phyloP scores from a whole-genome alignment of 148 eudicot species.

The Bassia scoparia region DNA sequence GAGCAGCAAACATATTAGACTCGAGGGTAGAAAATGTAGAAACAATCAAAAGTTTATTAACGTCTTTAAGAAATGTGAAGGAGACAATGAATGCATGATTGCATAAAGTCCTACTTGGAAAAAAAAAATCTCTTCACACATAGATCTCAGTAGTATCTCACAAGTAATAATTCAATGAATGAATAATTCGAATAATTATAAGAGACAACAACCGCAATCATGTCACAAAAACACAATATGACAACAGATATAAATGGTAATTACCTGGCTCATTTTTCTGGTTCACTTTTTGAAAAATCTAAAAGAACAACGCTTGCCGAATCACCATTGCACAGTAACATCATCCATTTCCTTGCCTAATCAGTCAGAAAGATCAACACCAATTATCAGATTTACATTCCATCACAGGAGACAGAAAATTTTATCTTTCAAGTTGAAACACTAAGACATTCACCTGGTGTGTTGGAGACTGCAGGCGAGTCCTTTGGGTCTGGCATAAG shows the following conservation, averaged over 20 bases:
- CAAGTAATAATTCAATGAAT: background rate
- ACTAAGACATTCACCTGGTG: slow-evolving; percentile 42
- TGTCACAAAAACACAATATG: background rate
- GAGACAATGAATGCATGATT: no score
- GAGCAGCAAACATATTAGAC: no score
- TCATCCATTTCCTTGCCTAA: slow-evolving; percentile 49
- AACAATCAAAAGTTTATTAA: no score
- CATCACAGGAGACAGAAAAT: background rate
- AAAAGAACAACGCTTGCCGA: slow-evolving; percentile 51
- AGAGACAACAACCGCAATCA: background rate
- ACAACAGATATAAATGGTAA: slow-evolving; percentile 2
- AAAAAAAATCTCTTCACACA: no score
- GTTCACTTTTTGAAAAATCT: slow-evolving; percentile 49
- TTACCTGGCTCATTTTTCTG: slow-evolving; percentile 54
- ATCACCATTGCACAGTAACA: slow-evolving; percentile 43
- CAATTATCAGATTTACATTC: slow-evolving; percentile 3
- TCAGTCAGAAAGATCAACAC: background rate
- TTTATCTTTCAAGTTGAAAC: background rate
- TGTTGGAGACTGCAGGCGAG: slow-evolving; percentile 44
- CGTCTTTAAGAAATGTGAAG: no score
- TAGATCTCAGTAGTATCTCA: no score
- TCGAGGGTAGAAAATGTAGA: no score
- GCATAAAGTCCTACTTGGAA: no score
- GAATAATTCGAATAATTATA: no score
- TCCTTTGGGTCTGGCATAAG: slow-evolving; percentile 77